These are phyloP conservation scores for Gloeopeniophorella convolvens DNA, from an alignment of 768 basidiomycete species.

Conservation along the genomic window DNA sequence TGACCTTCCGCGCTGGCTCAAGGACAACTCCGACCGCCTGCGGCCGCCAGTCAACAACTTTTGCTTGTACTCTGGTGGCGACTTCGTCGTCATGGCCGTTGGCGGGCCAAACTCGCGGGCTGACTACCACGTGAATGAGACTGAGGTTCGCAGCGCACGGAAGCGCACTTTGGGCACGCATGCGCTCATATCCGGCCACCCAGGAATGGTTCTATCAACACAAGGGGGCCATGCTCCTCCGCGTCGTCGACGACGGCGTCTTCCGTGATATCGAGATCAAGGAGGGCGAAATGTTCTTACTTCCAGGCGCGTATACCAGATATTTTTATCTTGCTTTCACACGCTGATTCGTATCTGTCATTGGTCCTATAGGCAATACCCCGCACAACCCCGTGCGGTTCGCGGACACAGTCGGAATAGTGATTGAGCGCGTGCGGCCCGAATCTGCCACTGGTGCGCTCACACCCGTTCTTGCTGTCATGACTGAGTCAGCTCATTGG, in stretches of 20 bases:
- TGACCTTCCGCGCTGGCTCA: slow-evolving; percentile 87
- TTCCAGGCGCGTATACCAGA: slow-evolving; percentile 56
- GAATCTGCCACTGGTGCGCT: slow-evolving; percentile 63
- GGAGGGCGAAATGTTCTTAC: slow-evolving; percentile 95
- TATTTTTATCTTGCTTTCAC: not conserved
- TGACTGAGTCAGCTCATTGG: too few relatives aligned
- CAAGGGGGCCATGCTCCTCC: slow-evolving; percentile 88
- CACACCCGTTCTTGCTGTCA: not conserved
- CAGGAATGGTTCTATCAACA: slow-evolving; percentile 99
- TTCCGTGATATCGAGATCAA: slow-evolving; percentile 86
- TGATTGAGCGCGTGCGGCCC: slow-evolving; percentile 82
- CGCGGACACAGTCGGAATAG: slow-evolving; percentile 85
- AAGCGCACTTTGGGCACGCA: not conserved
- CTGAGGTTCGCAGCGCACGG: slow-evolving; percentile 50
- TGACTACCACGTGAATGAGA: slow-evolving; percentile 94
- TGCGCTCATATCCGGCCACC: not conserved
- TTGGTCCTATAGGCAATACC: slow-evolving; percentile 61
- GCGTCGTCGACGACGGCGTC: slow-evolving; percentile 71
- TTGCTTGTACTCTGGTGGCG: slow-evolving; percentile 72
- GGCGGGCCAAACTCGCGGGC: slow-evolving; percentile 93
- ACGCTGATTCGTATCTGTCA: not conserved
- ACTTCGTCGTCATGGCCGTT: slow-evolving; percentile 93
- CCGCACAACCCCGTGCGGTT: slow-evolving; percentile 95
- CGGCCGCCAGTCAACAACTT: slow-evolving; percentile 93
- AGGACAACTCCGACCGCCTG: slow-evolving; percentile 70